These are phyloP conservation scores for Mimosa bimucronata DNA, from an alignment of 306 rosid genomes.

Conservation along the genomic window DNA sequence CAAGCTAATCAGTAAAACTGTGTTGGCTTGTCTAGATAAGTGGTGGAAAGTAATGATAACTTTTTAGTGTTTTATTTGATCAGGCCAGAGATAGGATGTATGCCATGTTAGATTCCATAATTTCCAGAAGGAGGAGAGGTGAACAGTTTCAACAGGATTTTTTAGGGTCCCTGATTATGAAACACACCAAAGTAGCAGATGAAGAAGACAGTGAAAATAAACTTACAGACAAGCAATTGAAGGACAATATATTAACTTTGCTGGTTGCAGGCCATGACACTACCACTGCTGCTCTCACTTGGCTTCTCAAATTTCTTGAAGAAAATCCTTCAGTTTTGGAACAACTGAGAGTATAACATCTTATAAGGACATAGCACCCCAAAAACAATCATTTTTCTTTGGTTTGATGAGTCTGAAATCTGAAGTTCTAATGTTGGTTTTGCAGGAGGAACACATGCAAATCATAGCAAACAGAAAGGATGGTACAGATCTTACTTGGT, in stretches of 20 bases:
- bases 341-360: slow-evolving; percentile 58
- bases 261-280: slow-evolving; percentile 93
- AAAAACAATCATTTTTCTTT: background rate
- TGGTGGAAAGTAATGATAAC: background rate
- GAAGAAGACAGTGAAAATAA: slow-evolving; percentile 59
- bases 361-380: background rate
- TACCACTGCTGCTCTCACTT: slow-evolving; percentile 91
- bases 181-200: slow-evolving; percentile 56
- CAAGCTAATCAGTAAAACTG: background rate
- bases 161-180: slow-evolving; percentile 69
- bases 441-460: slow-evolving; percentile 77
- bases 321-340: slow-evolving; percentile 73
- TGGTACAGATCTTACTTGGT: slow-evolving; percentile 75
- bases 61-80: background rate
- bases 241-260: slow-evolving; percentile 78
- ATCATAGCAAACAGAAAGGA: slow-evolving; percentile 59
- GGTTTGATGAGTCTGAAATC: background rate
- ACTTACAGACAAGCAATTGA: slow-evolving; percentile 76
- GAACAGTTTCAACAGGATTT: slow-evolving; percentile 73
- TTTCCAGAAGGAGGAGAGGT: slow-evolving; percentile 63
- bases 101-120: slow-evolving; percentile 70
- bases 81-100: slow-evolving; percentile 88
- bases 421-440: slow-evolving; percentile 19
- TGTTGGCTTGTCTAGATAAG: background rate
- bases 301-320: slow-evolving; percentile 80